Conservation (phyloP, 129 eudicot species). For the Centaurea solstitialis region DNA sequence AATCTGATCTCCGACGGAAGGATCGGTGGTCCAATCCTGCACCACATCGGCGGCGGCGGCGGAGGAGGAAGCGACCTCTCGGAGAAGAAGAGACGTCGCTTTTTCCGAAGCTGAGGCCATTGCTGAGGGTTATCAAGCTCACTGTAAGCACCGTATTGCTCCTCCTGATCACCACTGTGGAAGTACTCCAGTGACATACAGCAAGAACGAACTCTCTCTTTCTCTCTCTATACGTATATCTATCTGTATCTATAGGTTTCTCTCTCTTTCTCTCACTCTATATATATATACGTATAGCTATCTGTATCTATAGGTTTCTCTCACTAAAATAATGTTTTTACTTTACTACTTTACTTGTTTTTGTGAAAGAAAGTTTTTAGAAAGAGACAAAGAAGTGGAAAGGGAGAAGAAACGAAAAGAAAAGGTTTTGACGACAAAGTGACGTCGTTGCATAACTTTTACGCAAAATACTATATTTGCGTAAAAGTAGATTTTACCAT, state of each 20-base stretch:
- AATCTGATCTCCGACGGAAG: slow-evolving; percentile 58
- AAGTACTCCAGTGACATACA: slow-evolving; percentile 40
- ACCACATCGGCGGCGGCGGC: slow-evolving; percentile 27
- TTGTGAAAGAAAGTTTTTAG: background rate
- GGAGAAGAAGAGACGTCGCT: slow-evolving; percentile 41
- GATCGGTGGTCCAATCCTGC: slow-evolving; percentile 38
- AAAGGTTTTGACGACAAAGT: background rate
- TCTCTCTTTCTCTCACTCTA: background rate
- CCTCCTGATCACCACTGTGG: slow-evolving; percentile 5
- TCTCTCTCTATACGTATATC: background rate
- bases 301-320: slow-evolving; percentile 11
- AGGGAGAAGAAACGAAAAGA: background rate
- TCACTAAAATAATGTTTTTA: background rate
- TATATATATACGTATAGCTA: background rate
- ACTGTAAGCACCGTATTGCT: slow-evolving; percentile 24
- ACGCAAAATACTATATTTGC: too few species aligned
- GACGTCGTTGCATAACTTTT: background rate
- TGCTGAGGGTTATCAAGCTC: slow-evolving; percentile 34
- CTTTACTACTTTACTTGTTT: background rate
- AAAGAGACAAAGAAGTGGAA: slow-evolving; percentile 23
- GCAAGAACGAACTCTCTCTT: background rate
- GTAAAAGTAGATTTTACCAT: too few species aligned
- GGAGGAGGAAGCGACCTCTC: slow-evolving; percentile 24
- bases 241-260: slow-evolving; percentile 2
- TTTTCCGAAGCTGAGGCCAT: slow-evolving; percentile 61